These are phyloP conservation scores for Kwoniella newhampshirensis DNA, from an alignment of 768 basidiomycete genomes.

Conservation along the genomic window DNA sequence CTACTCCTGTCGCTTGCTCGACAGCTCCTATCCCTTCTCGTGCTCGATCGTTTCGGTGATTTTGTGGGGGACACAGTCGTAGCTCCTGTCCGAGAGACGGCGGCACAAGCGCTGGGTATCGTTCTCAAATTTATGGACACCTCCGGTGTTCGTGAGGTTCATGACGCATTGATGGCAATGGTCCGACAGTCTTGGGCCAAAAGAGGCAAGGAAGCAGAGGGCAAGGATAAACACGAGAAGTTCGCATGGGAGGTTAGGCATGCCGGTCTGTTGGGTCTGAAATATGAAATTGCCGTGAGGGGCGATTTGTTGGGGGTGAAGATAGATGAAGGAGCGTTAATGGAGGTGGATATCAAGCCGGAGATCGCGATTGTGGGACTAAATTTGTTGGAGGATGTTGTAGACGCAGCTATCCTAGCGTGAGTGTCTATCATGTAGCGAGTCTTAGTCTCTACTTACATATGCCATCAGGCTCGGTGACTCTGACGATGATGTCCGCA, in stretches of 20 bases:
- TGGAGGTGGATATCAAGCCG: conserved; percentile 33
- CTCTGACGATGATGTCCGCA: conserved; percentile 91
- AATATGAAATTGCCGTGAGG: conserved; percentile 95
- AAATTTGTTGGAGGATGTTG: conserved; percentile 70
- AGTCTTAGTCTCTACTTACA: no score
- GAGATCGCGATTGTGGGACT: conserved; percentile 18
- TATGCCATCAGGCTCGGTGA: conserved; percentile 72
- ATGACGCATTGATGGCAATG: conserved; percentile 84
- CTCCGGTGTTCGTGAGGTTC: conserved; percentile 75
- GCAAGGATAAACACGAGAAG: conserved; percentile 34
- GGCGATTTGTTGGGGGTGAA: conserved; percentile 65
- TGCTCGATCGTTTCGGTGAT: conserved; percentile 96
- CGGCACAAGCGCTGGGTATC: conserved; percentile 88
- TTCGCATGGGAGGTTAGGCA: conserved; percentile 97
- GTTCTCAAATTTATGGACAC: conserved; percentile 83
- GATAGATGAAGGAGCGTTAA: conserved; percentile 33
- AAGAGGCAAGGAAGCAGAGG: conserved; percentile 37
- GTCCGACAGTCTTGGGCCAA: conserved; percentile 76
- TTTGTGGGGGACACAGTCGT: conserved; percentile 96
- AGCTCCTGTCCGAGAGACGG: conserved; percentile 94
- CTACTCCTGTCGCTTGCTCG: conserved; percentile 63
- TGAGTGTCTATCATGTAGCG: conserved; percentile 56
- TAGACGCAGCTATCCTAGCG: conserved; percentile 90
- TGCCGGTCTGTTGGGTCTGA: conserved; percentile 94
- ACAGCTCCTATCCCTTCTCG: conserved; percentile 81